Percentiles rank a stretch among this genome's conserved stretches.
Conservation (phyloP, 2,329 filamentous ascomycete genomes). For the Colletotrichum abscissum region DNA sequence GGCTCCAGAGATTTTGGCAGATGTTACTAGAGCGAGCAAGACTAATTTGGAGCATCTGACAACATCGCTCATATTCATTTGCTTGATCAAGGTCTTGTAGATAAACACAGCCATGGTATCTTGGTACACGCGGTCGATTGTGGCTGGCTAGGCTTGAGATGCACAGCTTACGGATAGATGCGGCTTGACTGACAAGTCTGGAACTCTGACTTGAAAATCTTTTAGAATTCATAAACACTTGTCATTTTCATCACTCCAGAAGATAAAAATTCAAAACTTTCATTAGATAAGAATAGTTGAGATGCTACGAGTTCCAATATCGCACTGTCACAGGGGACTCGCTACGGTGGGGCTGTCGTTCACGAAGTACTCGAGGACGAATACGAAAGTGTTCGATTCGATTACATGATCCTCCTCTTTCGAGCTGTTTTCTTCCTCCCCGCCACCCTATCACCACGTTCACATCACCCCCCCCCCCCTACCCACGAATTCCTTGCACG, state of each 20-base stretch:
- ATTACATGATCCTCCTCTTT: neutral
- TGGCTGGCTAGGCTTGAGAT: neutral
- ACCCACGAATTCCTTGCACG: neutral
- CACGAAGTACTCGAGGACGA: conserved; percentile 6
- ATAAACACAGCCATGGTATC: neutral
- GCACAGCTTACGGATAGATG: too few relatives aligned
- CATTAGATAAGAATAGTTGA: neutral
- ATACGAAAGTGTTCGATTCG: conserved; percentile 20
- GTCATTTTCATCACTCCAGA: too few relatives aligned
- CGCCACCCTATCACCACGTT: neutral
- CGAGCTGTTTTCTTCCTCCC: neutral
- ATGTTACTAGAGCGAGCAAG: neutral
- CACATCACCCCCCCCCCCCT: neutral
- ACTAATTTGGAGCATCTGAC: neutral
- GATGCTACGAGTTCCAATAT: neutral
- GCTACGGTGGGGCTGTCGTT: neutral
- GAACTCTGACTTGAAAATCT: too few relatives aligned
- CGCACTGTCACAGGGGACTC: neutral
- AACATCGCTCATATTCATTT: too few relatives aligned
- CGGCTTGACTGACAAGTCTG: too few relatives aligned
- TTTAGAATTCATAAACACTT: too few relatives aligned
- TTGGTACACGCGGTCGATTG: neutral
- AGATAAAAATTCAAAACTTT: neutral
- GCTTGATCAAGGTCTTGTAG: neutral
- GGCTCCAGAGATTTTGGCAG: neutral